Base-by-base conservation (phyloP, 2,329 filamentous ascomycete genomes). In the Chaetoscypha palmicola region DNA sequence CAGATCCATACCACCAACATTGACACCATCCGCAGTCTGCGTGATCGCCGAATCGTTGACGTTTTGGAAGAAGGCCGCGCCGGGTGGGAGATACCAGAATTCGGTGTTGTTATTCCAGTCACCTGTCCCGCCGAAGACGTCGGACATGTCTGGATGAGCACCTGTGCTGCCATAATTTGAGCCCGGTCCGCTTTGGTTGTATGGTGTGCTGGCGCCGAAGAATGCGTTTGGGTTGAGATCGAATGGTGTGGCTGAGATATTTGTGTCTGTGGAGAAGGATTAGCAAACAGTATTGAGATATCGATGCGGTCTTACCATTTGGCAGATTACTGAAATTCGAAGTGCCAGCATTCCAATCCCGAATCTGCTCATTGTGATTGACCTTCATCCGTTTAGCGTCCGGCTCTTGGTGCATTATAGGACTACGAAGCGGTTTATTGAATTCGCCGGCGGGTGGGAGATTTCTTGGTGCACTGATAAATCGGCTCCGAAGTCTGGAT, bases 401-500 rank as follows among this genome's bases (percentile, higher is more conserved):
- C 46, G 63, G 48, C 28, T 58, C 53, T 9, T 59, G 54, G 28
- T 55, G 46, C 30, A 49, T 30, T 38, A 53, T 48, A 41, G 63
- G 63, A 58, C 45, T 64, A 40, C n/a, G 53, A 12, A 43, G 45
- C 22, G 48, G 42, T 31, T 49, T 56, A 31, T 35, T 41, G 5
- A 46, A 41, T 21, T 67, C 66, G 17, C 59, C 51, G 14, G 60
- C 64, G 48, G 69, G 66, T 17, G 59, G 52, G 17, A 60, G 64
- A 48, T 69, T 66, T 21, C 36, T 69, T 4, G 77, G 75, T 51
- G 67, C 82, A 65, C 72, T 85, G 61, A 79, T 88, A 56, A 92
- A 87, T 5, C 84, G 76, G 54, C 81, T 80, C 42, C 85, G 77
- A 50, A 91, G 72, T 19, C 85, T 75, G 48, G 81, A 81, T 0